These are phyloP conservation scores for Verticillium tricorpus DNA, from an alignment of 2,329 filamentous ascomycete genomes.

Conservation along the genomic window DNA sequence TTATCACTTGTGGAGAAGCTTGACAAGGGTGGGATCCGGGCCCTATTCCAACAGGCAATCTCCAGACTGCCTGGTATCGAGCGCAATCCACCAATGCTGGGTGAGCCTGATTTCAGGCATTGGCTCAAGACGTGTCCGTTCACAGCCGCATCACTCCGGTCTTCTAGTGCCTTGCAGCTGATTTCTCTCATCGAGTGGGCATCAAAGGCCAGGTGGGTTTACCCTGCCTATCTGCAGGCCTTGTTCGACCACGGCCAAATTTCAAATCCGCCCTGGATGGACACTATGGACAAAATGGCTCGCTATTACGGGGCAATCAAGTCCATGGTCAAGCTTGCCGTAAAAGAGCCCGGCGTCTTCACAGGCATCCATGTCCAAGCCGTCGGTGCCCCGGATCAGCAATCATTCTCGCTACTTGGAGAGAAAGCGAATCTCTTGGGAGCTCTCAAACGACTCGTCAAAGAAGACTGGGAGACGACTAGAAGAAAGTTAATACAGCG, in stretches of 20 bases:
- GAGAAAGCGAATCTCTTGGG: too few species aligned
- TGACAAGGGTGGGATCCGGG: not conserved
- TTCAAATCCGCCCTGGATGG: not conserved
- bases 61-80: too few species aligned
- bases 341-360: slow-evolving; percentile 18
- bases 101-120: too few species aligned
- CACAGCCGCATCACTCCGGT: too few species aligned
- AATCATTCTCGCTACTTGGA: too few species aligned
- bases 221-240: slow-evolving; percentile 15
- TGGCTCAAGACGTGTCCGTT: too few species aligned
- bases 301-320: slow-evolving; percentile 21
- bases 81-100: too few species aligned
- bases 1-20: not conserved
- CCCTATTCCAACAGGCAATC: not conserved
- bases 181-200: slow-evolving; percentile 17
- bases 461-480: too few species aligned
- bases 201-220: slow-evolving; percentile 18
- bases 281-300: slow-evolving; percentile 19
- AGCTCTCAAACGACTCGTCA: too few species aligned
- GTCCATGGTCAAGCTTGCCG: slow-evolving; percentile 21
- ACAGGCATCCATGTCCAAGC: slow-evolving; percentile 9
- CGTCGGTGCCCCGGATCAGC: too few species aligned
- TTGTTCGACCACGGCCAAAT: slow-evolving; percentile 12
- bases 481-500: too few species aligned
- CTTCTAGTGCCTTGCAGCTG: not conserved